Evolutionary conservation across 2,329 filamentous ascomycete genomes (phyloP).

Genomic region (Lizonia empirigonia): DNA sequence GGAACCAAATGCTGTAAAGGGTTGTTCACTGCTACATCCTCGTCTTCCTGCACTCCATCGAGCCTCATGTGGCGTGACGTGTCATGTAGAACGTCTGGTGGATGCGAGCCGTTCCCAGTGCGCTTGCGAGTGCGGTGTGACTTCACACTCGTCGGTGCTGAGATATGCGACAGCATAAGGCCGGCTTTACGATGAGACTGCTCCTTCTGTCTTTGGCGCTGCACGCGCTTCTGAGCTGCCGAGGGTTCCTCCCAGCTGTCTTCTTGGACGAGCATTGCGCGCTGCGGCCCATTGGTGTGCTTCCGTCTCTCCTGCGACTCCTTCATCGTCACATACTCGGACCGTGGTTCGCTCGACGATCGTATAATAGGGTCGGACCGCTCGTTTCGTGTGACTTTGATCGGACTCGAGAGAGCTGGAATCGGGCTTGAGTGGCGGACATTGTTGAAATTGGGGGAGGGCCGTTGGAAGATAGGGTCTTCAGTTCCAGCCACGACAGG

Average conservation of each 20-base stretch:
- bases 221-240: constrained; percentile 22
- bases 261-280: constrained; percentile 22
- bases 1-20: constrained; percentile 19
- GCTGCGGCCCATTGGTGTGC: constrained; percentile 23
- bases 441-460: constrained; percentile 51
- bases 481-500: constrained; percentile 49
- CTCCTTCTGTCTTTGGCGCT: constrained; percentile 30
- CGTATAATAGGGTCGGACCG: constrained; percentile 32
- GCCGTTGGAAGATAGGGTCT: constrained; percentile 53
- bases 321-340: constrained; percentile 52
- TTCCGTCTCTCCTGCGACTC: constrained; percentile 52
- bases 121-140: neutral
- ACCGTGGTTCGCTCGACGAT: constrained; percentile 50
- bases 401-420: constrained; percentile 48
- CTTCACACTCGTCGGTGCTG: constrained; percentile 24
- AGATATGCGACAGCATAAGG: constrained; percentile 34
- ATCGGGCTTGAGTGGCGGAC: constrained; percentile 47
- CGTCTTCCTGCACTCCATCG: constrained; percentile 24
- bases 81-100: neutral
- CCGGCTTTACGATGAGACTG: constrained; percentile 31
- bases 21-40: constrained; percentile 32
- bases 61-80: constrained; percentile 20
- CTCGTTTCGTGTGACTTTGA: constrained; percentile 30
- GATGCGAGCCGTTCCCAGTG: neutral
- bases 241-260: constrained; percentile 42